These are phyloP conservation scores for Penicillium chermesinum DNA, from an alignment of 495 filamentous ascomycete species.

Conservation along the genomic window DNA sequence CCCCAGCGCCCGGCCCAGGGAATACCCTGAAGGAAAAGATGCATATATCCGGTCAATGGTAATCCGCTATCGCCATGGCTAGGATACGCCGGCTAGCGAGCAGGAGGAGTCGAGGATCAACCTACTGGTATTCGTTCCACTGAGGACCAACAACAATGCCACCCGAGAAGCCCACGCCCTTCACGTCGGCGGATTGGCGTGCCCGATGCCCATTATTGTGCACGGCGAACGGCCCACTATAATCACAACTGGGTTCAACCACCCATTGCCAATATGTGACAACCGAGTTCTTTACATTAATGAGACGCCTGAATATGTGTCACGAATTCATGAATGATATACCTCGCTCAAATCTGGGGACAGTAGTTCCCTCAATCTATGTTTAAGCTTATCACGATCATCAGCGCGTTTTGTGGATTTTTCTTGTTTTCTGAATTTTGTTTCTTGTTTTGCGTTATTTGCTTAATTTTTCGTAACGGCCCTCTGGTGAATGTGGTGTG, in stretches of 20 bases:
- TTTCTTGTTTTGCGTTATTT: not conserved
- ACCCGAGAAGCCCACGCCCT: not conserved
- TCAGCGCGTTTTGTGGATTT: not conserved
- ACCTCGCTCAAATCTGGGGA: not conserved
- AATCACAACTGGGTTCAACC: not conserved
- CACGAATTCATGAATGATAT: not conserved
- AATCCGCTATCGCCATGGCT: not conserved
- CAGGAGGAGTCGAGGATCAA: too few species aligned
- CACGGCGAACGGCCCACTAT: not conserved
- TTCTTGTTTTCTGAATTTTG: not conserved
- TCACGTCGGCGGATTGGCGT: not conserved
- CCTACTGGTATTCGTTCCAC: not conserved
- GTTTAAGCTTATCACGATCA: not conserved
- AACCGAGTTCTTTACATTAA: not conserved
- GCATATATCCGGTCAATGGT: too few species aligned
- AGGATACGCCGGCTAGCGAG: too few species aligned
- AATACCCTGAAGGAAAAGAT: too few species aligned
- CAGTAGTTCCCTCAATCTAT: too few species aligned
- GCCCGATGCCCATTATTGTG: not conserved
- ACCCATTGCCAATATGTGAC: not conserved
- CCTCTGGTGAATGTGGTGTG: not conserved
- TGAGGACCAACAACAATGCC: not conserved
- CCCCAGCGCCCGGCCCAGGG: too few species aligned
- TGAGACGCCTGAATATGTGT: not conserved
- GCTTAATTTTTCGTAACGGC: not conserved